Evolutionary conservation across 75 land plant species (phyloP).

Genomic region (Pinus albicaulis): DNA sequence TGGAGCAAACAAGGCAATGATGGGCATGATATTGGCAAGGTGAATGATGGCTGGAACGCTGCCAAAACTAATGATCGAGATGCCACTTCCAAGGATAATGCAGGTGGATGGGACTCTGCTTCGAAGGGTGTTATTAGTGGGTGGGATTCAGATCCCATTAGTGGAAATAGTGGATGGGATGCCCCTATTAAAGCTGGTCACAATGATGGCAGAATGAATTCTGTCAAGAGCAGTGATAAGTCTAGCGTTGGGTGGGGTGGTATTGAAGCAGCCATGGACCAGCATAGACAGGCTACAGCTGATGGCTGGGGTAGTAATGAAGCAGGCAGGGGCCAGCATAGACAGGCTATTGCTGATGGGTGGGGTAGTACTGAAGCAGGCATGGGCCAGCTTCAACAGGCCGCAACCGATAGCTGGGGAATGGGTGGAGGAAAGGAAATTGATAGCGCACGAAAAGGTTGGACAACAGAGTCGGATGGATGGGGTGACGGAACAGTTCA

Average conservation of each 20-base stretch:
- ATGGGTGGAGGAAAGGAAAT: neutral
- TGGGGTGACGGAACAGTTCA: neutral
- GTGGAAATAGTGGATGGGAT: neutral
- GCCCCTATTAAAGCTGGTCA: neutral
- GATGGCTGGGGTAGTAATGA: too few species aligned
- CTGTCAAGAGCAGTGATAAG: neutral
- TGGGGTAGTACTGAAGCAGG: neutral
- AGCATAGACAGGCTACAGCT: too few species aligned
- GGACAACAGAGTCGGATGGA: neutral
- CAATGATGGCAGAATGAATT: neutral
- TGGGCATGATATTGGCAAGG: neutral
- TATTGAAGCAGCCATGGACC: neutral
- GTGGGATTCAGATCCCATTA: too few species aligned
- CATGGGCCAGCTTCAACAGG: too few species aligned
- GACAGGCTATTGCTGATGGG: too few species aligned
- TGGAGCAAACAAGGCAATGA: neutral
- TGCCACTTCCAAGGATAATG: neutral
- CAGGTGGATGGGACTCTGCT: constrained; percentile 1
- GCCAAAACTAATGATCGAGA: neutral
- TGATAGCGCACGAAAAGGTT: neutral
- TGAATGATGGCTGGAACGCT: neutral
- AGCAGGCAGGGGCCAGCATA: too few species aligned
- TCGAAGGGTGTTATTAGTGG: neutral
- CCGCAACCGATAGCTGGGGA: neutral
- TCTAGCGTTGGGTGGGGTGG: neutral